These are phyloP conservation scores for Aspergillus panamensis DNA, from an alignment of 495 filamentous ascomycete species.

Conservation along the genomic window DNA sequence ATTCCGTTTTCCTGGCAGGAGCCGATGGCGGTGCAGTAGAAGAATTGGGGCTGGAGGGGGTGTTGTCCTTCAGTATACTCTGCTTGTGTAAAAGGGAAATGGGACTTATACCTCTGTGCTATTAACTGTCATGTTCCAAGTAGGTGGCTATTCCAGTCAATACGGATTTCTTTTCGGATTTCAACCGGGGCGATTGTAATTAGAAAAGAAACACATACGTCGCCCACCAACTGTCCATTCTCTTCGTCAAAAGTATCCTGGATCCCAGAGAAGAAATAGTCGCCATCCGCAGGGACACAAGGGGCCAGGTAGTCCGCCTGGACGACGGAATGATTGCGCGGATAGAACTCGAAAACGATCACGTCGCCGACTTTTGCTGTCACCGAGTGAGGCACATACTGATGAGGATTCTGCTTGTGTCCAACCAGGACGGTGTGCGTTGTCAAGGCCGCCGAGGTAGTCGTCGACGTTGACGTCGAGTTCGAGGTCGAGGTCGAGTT, in stretches of 20 bases:
- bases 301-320: conserved; percentile 55
- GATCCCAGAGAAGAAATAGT: conserved; percentile 39
- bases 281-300: conserved; percentile 49
- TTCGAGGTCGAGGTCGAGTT: conserved; percentile 10
- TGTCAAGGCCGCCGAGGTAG: conserved; percentile 18
- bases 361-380: conserved; percentile 51
- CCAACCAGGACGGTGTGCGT: conserved; percentile 54
- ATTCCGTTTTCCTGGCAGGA: conserved; percentile 42
- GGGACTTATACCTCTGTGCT: conserved; percentile 29
- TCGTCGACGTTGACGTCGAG: conserved; percentile 1
- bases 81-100: background rate
- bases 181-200: background rate
- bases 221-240: conserved; percentile 30
- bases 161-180: background rate
- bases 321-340: conserved; percentile 59
- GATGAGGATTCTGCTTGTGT: conserved; percentile 37
- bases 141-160: conserved; percentile 25
- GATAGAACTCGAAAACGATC: conserved; percentile 60
- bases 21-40: conserved; percentile 39
- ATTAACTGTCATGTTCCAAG: conserved; percentile 35
- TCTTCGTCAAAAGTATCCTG: conserved; percentile 31
- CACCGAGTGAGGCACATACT: conserved; percentile 51
- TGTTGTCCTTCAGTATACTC: conserved; percentile 2
- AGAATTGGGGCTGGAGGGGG: conserved; percentile 33
- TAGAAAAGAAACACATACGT: conserved; percentile 20